Conservation (phyloP, 164 flowering plant species). For the Tinospora cordifolia region DNA sequence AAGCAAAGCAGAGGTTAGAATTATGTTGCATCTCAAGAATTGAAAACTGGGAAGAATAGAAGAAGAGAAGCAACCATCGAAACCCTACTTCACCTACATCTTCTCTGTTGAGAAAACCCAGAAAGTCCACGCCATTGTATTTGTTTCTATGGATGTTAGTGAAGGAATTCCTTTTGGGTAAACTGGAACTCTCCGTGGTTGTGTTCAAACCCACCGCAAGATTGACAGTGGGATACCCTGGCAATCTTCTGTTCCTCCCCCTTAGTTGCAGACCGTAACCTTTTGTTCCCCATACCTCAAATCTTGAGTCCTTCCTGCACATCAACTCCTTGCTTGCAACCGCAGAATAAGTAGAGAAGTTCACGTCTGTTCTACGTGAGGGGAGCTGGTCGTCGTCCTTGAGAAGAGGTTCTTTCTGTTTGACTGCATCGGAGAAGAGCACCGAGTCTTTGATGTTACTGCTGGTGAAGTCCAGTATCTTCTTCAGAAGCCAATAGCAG, state of each 20-base stretch:
- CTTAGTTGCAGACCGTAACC: constrained; percentile 60
- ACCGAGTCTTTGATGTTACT: constrained; percentile 59
- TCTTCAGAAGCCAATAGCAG: constrained; percentile 83
- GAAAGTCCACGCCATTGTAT: constrained; percentile 28
- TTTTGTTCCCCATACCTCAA: constrained; percentile 89
- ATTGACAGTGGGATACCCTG: constrained; percentile 59
- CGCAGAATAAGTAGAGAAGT: constrained; percentile 77
- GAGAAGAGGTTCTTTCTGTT: constrained; percentile 39
- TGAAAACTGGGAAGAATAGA: not conserved
- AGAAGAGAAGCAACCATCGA: not conserved
- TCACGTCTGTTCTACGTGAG: constrained; percentile 85
- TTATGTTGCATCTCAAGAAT: not conserved
- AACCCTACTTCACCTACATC: constrained; percentile 45
- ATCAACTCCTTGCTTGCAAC: constrained; percentile 71
- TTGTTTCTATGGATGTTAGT: constrained; percentile 26
- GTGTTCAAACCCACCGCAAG: constrained; percentile 47
- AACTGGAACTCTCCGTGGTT: constrained; percentile 21
- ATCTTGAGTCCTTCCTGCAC: constrained; percentile 72
- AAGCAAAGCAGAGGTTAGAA: not conserved
- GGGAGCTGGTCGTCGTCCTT: constrained; percentile 60
- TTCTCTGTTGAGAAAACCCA: constrained; percentile 55
- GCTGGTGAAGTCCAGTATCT: constrained; percentile 75
- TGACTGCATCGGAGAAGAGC: constrained; percentile 62
- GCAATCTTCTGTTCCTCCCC: constrained; percentile 69
- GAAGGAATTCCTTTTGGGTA: constrained; percentile 22